These are phyloP conservation scores for Trypanosoma theileri DNA, from an alignment of 208 protist species.

Conservation along the genomic window DNA sequence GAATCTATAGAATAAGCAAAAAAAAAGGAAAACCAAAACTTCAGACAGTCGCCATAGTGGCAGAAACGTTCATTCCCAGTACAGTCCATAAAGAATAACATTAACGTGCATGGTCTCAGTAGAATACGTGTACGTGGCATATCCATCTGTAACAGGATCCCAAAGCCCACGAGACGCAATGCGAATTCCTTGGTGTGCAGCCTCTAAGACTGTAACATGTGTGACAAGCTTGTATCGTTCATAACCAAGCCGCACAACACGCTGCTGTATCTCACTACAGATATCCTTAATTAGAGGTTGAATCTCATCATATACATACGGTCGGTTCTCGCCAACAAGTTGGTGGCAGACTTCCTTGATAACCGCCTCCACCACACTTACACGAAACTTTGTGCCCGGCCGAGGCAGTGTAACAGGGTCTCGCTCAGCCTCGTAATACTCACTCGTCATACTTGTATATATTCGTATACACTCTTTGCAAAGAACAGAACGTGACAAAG, in stretches of 20 bases:
- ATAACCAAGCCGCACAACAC: slow-evolving; percentile 85
- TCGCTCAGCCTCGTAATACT: slow-evolving; percentile 48
- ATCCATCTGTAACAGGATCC: slow-evolving; percentile 91
- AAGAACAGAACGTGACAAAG: slow-evolving; percentile 15
- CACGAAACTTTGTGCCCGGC: slow-evolving; percentile 74
- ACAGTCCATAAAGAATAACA: slow-evolving; percentile 72
- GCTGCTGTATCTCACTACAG: slow-evolving; percentile 87
- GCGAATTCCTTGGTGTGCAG: slow-evolving; percentile 82
- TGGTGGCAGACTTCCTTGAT: slow-evolving; percentile 75
- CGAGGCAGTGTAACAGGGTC: slow-evolving; percentile 69
- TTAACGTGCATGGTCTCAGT: slow-evolving; percentile 78
- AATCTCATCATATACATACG: slow-evolving; percentile 74
- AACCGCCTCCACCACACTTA: slow-evolving; percentile 70
- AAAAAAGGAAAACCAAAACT: no score
- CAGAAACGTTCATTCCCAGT: slow-evolving; percentile 66
- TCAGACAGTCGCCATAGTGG: no score
- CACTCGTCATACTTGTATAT: slow-evolving; percentile 23
- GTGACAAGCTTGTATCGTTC: slow-evolving; percentile 92
- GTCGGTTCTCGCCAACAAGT: slow-evolving; percentile 52
- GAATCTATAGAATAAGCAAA: no score
- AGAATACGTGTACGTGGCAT: slow-evolving; percentile 76
- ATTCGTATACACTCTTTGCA: not conserved
- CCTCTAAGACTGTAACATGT: slow-evolving; percentile 80
- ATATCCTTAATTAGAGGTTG: slow-evolving; percentile 85
- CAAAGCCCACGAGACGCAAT: slow-evolving; percentile 87